A percentile compares a stretch with the other conserved stretches of the same genome.
phyloP scores from a whole-genome alignment of 2,329 filamentous ascomycete genomes.

The Biscogniauxia mediterranea region DNA sequence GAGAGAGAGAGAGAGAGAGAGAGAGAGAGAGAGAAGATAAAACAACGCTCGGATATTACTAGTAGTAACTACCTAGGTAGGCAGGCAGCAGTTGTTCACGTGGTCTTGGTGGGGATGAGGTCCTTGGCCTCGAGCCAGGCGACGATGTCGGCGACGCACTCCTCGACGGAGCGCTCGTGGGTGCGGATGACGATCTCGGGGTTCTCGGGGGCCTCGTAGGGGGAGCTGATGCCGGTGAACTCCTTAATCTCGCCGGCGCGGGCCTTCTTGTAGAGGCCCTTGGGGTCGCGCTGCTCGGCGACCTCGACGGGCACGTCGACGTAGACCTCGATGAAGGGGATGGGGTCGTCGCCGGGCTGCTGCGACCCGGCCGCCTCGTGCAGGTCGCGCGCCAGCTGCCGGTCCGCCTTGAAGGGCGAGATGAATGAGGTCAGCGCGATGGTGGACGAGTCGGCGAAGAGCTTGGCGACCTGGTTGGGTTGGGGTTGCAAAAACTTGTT shows the following conservation, averaged over 20 bases:
- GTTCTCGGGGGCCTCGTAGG: slow-evolving; percentile 85
- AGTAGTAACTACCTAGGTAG: no score
- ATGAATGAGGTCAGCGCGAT: slow-evolving; percentile 96
- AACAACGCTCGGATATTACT: no score
- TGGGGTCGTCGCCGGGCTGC: slow-evolving; percentile 61
- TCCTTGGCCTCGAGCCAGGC: slow-evolving; percentile 73
- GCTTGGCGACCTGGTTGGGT: slow-evolving; percentile 74
- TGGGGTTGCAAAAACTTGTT: background rate
- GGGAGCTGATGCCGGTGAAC: slow-evolving; percentile 92
- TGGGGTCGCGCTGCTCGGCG: slow-evolving; percentile 92
- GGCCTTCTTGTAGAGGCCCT: slow-evolving; percentile 97
- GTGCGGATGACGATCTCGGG: slow-evolving; percentile 87
- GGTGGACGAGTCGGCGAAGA: slow-evolving; percentile 87
- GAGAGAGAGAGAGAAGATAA: no score
- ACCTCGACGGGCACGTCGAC: slow-evolving; percentile 89
- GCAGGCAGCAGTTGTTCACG: slow-evolving; percentile 1
- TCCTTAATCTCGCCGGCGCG: slow-evolving; percentile 91
- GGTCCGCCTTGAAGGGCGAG: slow-evolving; percentile 87
- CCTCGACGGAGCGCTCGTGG: slow-evolving; percentile 78
- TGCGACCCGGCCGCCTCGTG: slow-evolving; percentile 63
- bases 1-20: no score
- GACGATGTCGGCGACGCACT: slow-evolving; percentile 83
- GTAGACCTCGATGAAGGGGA: slow-evolving; percentile 91
- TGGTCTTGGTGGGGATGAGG: slow-evolving; percentile 41
- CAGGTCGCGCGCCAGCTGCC: slow-evolving; percentile 75